Conservation (phyloP, 2,329 filamentous ascomycete genomes). For the Penicillium sp. region DNA sequence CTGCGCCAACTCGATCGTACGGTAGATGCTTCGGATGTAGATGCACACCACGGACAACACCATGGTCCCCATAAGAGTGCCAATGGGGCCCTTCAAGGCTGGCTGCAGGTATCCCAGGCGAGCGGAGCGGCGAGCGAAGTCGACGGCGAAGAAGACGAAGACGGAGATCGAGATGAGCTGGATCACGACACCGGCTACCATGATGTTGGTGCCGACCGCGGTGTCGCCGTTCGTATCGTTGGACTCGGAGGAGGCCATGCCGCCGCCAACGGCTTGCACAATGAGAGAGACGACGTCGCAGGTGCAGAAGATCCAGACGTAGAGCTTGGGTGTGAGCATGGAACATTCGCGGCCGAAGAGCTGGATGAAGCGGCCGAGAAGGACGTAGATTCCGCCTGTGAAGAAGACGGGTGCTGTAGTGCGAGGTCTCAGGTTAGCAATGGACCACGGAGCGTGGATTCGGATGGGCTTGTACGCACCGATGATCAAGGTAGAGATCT, state of each 20-base stretch:
- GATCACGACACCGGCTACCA: slow-evolving; percentile 57
- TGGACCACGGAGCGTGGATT: neutral
- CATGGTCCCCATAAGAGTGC: neutral
- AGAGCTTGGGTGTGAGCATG: slow-evolving; percentile 43
- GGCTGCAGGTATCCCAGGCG: slow-evolving; percentile 7
- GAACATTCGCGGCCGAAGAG: slow-evolving; percentile 46
- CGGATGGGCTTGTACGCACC: slow-evolving; percentile 4
- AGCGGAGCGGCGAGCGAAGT: slow-evolving; percentile 46
- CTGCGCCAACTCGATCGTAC: slow-evolving; percentile 44
- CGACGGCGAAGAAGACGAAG: slow-evolving; percentile 50
- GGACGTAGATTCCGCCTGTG: slow-evolving; percentile 52
- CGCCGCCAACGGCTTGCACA: slow-evolving; percentile 57
- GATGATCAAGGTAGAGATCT: slow-evolving; percentile 21
- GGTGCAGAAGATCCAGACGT: slow-evolving; percentile 53
- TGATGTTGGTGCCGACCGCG: slow-evolving; percentile 49
- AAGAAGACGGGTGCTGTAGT: slow-evolving; percentile 49
- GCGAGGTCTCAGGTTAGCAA: neutral
- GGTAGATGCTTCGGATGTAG: slow-evolving; percentile 41
- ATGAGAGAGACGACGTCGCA: slow-evolving; percentile 55
- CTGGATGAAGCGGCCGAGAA: slow-evolving; percentile 50
- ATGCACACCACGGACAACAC: neutral
- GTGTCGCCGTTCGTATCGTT: slow-evolving; percentile 48
- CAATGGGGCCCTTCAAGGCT: neutral
- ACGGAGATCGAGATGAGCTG: slow-evolving; percentile 56
- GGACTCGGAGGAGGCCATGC: slow-evolving; percentile 47